Evolutionary conservation across 805 yeast species (phyloP).

Genomic region (Ascoidea rubescens): DNA sequence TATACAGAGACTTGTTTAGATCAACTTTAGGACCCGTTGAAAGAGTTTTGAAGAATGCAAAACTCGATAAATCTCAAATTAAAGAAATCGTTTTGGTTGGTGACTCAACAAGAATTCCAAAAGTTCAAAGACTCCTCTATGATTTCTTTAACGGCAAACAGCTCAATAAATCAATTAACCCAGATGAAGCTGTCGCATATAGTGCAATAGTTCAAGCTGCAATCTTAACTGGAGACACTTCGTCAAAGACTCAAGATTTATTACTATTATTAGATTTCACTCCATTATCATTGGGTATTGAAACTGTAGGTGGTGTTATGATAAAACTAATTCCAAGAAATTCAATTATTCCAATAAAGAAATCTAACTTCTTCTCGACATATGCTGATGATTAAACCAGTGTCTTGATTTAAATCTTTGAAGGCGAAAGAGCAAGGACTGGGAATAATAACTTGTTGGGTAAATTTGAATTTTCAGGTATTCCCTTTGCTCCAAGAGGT

Average conservation of each 20-base stretch:
- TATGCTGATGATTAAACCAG: conserved; percentile 98
- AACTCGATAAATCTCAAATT: conserved; percentile 79
- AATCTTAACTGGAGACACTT: conserved; percentile 88
- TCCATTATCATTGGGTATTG: conserved; percentile 94
- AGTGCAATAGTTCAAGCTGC: conserved; percentile 99
- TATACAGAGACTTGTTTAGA: conserved; percentile 89
- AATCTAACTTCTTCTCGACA: conserved; percentile 93
- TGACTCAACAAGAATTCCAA: conserved; percentile 98
- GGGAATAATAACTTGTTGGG: conserved; percentile 94
- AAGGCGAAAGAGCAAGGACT: conserved; percentile 97
- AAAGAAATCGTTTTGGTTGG: conserved; percentile 92
- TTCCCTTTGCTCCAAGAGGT: conserved; percentile 99
- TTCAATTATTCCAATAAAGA: conserved; percentile 95
- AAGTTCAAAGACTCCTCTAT: conserved; percentile 86
- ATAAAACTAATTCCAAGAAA: conserved; percentile 94
- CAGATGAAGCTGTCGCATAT: conserved; percentile 98
- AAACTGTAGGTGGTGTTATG: conserved; percentile 99
- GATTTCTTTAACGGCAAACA: conserved; percentile 97
- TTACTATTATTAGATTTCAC: conserved; percentile 83
- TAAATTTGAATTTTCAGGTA: conserved; percentile 91
- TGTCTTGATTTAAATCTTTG: conserved; percentile 92
- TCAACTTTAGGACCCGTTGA: conserved; percentile 91
- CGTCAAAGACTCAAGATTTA: conserved; percentile 92
- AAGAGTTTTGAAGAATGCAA: conserved; percentile 83
- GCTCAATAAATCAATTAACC: conserved; percentile 92